Evolutionary conservation across 1,284 basidiomycete species (phyloP).

Genomic region (Marasmius sp.): DNA sequence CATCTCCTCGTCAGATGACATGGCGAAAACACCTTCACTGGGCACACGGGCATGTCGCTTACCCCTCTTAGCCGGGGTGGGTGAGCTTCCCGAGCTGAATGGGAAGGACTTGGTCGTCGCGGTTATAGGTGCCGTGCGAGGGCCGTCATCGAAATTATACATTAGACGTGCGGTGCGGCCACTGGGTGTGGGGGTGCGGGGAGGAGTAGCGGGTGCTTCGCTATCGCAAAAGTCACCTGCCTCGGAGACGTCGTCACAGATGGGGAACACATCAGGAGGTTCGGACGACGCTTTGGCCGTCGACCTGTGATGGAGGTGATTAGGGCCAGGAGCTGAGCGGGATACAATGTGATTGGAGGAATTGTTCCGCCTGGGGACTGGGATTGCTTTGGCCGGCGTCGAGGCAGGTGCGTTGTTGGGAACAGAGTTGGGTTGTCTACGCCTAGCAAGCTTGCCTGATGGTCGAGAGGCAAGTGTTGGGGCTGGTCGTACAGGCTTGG

Average conservation of each 20-base stretch:
- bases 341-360: conserved; percentile 28
- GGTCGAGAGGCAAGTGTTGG: conserved; percentile 46
- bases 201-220: conserved; percentile 29
- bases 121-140: conserved; percentile 51
- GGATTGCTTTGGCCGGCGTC: conserved; percentile 40
- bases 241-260: conserved; percentile 69
- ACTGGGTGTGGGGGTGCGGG: conserved; percentile 40
- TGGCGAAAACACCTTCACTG: conserved; percentile 65
- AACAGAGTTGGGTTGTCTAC: conserved; percentile 39
- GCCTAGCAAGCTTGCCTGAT: conserved; percentile 53
- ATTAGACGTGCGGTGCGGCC: conserved; percentile 19
- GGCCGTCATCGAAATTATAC: conserved; percentile 35
- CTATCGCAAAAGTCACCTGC: conserved; percentile 33
- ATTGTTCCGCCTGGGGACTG: conserved; percentile 34
- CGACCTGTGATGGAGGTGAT: conserved; percentile 29
- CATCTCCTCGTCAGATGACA: conserved; percentile 67
- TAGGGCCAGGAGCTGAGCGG: conserved; percentile 40
- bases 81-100: conserved; percentile 34
- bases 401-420: conserved; percentile 28
- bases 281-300: conserved; percentile 10
- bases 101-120: conserved; percentile 36
- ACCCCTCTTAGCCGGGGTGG: conserved; percentile 33
- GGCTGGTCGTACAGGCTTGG: conserved; percentile 28
- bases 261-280: conserved; percentile 44
- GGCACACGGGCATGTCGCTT: conserved; percentile 56